phyloP scores from a whole-genome alignment of 345 rosid species.

The Hibiscus tridactylites region DNA sequence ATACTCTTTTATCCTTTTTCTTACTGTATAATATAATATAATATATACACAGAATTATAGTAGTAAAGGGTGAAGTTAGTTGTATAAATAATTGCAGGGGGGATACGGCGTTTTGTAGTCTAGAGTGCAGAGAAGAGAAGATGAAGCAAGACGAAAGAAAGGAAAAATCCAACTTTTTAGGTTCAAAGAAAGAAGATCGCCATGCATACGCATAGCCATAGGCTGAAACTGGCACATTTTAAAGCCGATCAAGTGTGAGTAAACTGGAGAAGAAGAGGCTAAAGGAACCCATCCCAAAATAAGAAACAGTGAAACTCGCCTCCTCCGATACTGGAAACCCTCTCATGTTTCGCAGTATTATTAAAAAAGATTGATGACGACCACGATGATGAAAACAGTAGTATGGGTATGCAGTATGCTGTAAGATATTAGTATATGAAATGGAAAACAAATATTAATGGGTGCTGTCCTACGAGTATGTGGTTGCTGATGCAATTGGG shows the following conservation, averaged over 20 bases:
- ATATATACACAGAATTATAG: too few relatives aligned
- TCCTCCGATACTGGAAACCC: background rate
- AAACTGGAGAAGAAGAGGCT: too few relatives aligned
- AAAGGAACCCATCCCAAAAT: background rate
- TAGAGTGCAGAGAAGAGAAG: conserved; percentile 74
- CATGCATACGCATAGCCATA: background rate
- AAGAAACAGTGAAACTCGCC: background rate
- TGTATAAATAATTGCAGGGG: conserved; percentile 40
- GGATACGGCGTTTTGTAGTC: conserved; percentile 76
- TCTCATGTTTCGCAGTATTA: background rate
- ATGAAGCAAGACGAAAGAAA: conserved; percentile 61
- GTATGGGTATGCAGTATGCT: background rate
- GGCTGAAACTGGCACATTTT: background rate
- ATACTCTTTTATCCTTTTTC: too few relatives aligned
- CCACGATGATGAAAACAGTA: background rate
- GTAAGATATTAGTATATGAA: background rate
- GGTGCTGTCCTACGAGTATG: background rate
- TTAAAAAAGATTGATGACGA: background rate
- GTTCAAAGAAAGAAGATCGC: conserved; percentile 1
- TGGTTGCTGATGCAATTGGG: conserved; percentile 7
- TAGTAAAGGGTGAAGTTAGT: background rate
- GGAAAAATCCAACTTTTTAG: conserved; percentile 21
- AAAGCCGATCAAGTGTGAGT: background rate
- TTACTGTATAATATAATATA: too few relatives aligned
- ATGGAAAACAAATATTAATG: background rate